A percentile compares a stretch with the other conserved stretches of the same genome.
Conservation (phyloP, 2,329 filamentous ascomycete genomes). For the Aureobasidium sp. region DNA sequence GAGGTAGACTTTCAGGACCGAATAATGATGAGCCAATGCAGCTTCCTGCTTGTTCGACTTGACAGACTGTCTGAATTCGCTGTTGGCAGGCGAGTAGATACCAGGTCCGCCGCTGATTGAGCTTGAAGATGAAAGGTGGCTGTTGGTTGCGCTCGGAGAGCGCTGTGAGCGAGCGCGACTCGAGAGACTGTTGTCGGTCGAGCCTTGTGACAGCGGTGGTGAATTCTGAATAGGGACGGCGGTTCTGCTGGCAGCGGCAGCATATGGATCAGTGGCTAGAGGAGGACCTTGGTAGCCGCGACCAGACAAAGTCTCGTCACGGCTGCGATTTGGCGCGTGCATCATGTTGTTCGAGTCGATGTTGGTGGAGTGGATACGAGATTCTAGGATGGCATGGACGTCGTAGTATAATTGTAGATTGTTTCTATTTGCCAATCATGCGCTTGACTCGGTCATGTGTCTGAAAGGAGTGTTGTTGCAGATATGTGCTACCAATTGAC, state of each 20-base stretch:
- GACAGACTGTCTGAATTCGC: slow-evolving; percentile 29
- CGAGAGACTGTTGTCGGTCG: slow-evolving; percentile 27
- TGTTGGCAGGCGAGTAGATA: slow-evolving; percentile 49
- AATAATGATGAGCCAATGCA: slow-evolving; percentile 72
- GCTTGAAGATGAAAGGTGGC: slow-evolving; percentile 73
- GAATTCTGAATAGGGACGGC: slow-evolving; percentile 26
- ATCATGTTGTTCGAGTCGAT: slow-evolving; percentile 2
- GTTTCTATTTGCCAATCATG: slow-evolving; percentile 6
- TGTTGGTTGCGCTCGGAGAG: slow-evolving; percentile 29
- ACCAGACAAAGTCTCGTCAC: slow-evolving; percentile 2
- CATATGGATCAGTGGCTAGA: slow-evolving; percentile 28
- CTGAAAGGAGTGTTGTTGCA: background rate
- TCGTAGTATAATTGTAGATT: slow-evolving; percentile 3
- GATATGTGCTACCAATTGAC: background rate
- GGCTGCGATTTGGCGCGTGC: slow-evolving; percentile 10
- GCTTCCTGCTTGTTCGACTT: slow-evolving; percentile 44
- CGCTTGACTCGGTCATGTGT: background rate
- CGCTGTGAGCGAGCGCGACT: slow-evolving; percentile 15
- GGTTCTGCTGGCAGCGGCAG: slow-evolving; percentile 17
- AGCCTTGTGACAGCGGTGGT: slow-evolving; percentile 32
- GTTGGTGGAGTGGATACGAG: slow-evolving; percentile 11
- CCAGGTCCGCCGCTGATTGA: slow-evolving; percentile 78
- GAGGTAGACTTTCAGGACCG: slow-evolving; percentile 69
- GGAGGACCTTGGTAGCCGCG: slow-evolving; percentile 49
- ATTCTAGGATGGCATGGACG: slow-evolving; percentile 12